Evolutionary conservation across 257 asterid species (phyloP).

Genomic region (Marsdenia floribunda): DNA sequence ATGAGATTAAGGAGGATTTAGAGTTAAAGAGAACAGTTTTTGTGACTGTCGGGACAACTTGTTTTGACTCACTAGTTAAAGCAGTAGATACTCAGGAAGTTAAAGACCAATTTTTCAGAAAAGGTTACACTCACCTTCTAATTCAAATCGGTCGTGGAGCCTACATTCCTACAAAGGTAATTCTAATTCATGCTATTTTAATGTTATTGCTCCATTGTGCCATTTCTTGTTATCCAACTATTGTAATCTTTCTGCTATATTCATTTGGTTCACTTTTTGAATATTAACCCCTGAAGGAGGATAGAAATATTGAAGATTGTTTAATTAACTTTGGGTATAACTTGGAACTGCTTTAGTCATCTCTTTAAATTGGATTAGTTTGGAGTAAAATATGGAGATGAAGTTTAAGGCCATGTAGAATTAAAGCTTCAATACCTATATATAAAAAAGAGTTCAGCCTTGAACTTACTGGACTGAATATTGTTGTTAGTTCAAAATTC

Average conservation of each 20-base stretch:
- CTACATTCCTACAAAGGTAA: conserved; percentile 69
- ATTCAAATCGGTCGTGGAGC: conserved; percentile 97
- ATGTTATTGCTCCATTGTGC: background rate
- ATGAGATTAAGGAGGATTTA: conserved; percentile 31
- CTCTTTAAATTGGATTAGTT: conserved; percentile 5
- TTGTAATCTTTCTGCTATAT: background rate
- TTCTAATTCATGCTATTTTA: conserved; percentile 3
- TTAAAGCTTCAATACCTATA: too few relatives aligned
- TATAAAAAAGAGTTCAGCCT: background rate
- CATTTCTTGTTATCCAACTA: background rate
- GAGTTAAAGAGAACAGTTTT: conserved; percentile 53
- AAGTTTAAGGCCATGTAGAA: background rate
- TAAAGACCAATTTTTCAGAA: conserved; percentile 48
- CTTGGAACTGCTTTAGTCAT: background rate
- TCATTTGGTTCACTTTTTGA: background rate
- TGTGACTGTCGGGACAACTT: conserved; percentile 90
- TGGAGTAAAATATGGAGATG: background rate
- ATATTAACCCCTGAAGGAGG: background rate
- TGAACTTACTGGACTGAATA: background rate
- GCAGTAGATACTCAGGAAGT: conserved; percentile 67
- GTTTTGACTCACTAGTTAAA: conserved; percentile 82
- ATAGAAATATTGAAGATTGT: background rate
- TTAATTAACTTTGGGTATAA: background rate
- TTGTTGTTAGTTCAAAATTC: background rate
- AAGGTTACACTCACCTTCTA: conserved; percentile 69